Percentiles rank a stretch among this genome's conserved stretches.
These are phyloP conservation scores for Volvox reticuliferus DNA, from an alignment of 139 green algal species.

Conservation along the genomic window DNA sequence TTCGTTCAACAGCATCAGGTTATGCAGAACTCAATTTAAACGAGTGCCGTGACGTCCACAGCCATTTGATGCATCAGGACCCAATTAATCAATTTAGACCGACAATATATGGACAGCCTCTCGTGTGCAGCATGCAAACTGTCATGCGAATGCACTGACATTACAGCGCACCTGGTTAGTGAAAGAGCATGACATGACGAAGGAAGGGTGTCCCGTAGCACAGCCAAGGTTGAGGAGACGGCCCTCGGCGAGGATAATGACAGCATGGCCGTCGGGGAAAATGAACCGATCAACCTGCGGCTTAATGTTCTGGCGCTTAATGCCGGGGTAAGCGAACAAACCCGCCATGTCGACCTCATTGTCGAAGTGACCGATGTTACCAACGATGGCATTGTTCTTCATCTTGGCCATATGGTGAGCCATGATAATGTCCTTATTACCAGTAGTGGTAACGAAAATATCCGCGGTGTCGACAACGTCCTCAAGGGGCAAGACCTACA, in stretches of 20 bases:
- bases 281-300: slow-evolving; percentile 97
- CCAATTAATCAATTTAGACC: too few species aligned
- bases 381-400: slow-evolving; percentile 99
- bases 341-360: slow-evolving; percentile 99
- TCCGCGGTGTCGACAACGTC: slow-evolving; percentile 88
- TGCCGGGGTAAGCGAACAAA: slow-evolving; percentile 83
- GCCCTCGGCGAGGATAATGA: slow-evolving; percentile 99
- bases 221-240: slow-evolving; percentile 99
- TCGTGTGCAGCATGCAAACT: too few species aligned
- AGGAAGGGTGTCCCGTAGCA: slow-evolving; percentile 98
- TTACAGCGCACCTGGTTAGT: slow-evolving; percentile 92
- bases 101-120: too few species aligned
- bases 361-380: slow-evolving; percentile 99
- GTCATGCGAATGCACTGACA: not conserved
- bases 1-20: too few species aligned
- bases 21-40: too few species aligned
- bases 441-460: slow-evolving; percentile 99
- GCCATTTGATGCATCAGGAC: too few species aligned
- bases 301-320: slow-evolving; percentile 99
- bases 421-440: slow-evolving; percentile 99
- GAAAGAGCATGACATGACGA: slow-evolving; percentile 99
- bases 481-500: slow-evolving; percentile 86
- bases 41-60: too few species aligned
- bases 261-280: slow-evolving; percentile 98
- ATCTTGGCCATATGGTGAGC: slow-evolving; percentile 97